Evolutionary conservation across 164 flowering plant species (phyloP), one percentile per base, ranked within the genome.

Genomic region (grape (Vitis vinifera)): DNA sequence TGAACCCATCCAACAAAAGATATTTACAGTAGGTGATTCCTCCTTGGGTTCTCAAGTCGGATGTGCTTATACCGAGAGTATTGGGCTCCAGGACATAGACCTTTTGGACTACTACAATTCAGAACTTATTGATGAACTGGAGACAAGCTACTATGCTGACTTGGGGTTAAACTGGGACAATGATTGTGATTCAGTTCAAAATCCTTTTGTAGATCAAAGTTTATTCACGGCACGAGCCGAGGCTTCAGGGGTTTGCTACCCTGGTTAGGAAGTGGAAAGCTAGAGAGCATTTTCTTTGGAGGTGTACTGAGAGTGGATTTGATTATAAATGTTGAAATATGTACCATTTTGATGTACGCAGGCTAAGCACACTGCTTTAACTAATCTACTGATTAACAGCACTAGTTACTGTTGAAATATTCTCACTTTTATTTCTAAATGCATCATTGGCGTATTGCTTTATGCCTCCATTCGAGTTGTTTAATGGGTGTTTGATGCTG

Each of bases 151-250:
- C 12, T 50, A 49, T 19, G 67, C 16, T 64, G 67, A 64, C 4
- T 64, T 23, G 37, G 55, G 55, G 1, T 9, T 64, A 19, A 14
- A 64, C 55, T 50, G 16, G 13, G 55, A 64, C 29, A 64, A 50
- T 14, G 31, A 49, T 10, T 52, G 10, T 8, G 44, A 48, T 51
- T 27, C 67, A 12, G 51, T 64, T 50, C 37, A 19, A 23, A 64
- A 64, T 50, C 23, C 56, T 17, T 50, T 50, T 64, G 55, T 64
- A 16, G 67, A 64, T 19, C 55, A 64, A 64, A 31, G 67, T 64
- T 64, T 49, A 14, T 64, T 64, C 27, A 64, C 48, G 27, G 67
- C 31, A 12, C 51, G 8, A 11, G 11, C 13, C 10, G 0, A 61
- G 44, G 50, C 64, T 9, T 2, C 31, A 19, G 9, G 31, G 7